Conservation (phyloP, 2,329 filamentous ascomycete genomes). For the Fonsecaea multimorphosa region DNA sequence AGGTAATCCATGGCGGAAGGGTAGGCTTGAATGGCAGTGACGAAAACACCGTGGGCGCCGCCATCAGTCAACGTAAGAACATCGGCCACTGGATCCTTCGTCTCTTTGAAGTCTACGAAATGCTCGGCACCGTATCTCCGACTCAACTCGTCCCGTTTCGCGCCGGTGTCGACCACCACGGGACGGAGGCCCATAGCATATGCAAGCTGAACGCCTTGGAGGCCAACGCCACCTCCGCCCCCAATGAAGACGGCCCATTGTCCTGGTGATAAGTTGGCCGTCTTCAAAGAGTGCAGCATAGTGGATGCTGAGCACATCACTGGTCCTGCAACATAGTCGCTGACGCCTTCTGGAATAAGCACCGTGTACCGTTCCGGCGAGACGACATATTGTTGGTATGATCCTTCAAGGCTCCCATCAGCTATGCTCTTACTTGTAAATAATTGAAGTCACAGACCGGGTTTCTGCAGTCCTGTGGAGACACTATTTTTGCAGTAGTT, state of each 20-base stretch:
- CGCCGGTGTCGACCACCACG: constrained; percentile 62
- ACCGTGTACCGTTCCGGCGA: constrained; percentile 61
- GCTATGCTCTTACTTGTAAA: neutral
- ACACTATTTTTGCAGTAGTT: constrained; percentile 58
- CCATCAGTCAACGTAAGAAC: constrained; percentile 54
- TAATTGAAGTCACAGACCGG: constrained; percentile 26
- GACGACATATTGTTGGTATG: constrained; percentile 66
- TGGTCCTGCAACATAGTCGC: constrained; percentile 62
- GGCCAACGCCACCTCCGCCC: constrained; percentile 62
- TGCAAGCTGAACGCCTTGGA: constrained; percentile 63
- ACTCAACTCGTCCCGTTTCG: constrained; percentile 54
- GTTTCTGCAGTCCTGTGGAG: constrained; percentile 51
- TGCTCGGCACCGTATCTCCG: constrained; percentile 60
- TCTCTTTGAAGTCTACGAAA: constrained; percentile 61
- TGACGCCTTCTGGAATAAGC: constrained; percentile 47
- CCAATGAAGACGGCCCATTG: constrained; percentile 63
- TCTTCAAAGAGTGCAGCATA: constrained; percentile 62
- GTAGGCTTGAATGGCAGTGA: constrained; percentile 49
- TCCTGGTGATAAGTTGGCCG: constrained; percentile 57
- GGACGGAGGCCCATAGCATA: constrained; percentile 63
- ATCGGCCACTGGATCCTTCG: constrained; percentile 44
- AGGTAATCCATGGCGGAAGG: constrained; percentile 51
- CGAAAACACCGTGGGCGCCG: constrained; percentile 55
- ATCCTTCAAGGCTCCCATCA: constrained; percentile 43
- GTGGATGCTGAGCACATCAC: constrained; percentile 67